Evolutionary conservation across 805 yeast genomes (phyloP).

Genomic region (Pichia sporocuriosa): DNA sequence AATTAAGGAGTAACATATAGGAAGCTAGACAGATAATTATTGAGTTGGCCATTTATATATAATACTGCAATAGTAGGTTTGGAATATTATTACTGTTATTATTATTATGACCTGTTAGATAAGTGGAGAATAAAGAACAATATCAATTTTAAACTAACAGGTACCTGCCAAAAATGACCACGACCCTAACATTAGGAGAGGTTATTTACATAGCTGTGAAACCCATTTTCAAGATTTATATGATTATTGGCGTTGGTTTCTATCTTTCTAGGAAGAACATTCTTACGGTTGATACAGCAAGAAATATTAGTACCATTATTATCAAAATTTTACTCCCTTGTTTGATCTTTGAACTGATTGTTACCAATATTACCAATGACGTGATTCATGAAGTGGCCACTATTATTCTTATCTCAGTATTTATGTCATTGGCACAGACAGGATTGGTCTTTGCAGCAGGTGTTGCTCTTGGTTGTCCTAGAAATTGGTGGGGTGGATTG

Average conservation of each 20-base stretch:
- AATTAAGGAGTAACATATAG: too few species aligned
- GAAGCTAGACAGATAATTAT: too few species aligned
- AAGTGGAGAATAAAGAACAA: too few species aligned
- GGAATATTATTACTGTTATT: too few species aligned
- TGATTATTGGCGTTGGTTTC: slow-evolving; percentile 64
- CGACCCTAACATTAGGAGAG: slow-evolving; percentile 39
- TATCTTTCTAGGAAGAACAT: slow-evolving; percentile 55
- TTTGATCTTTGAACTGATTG: slow-evolving; percentile 67
- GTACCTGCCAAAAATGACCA: too few species aligned
- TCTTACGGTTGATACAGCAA: slow-evolving; percentile 59
- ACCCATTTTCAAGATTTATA: slow-evolving; percentile 76
- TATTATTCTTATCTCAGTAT: slow-evolving; percentile 40
- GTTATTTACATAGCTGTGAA: slow-evolving; percentile 74
- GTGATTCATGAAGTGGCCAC: slow-evolving; percentile 70
- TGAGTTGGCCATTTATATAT: too few species aligned
- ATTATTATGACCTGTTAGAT: too few species aligned
- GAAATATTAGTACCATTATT: slow-evolving; percentile 63
- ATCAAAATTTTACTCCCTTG: slow-evolving; percentile 72
- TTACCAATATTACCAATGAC: slow-evolving; percentile 53
- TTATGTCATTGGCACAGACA: slow-evolving; percentile 32
- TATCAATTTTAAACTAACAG: too few species aligned
- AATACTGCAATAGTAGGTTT: too few species aligned
- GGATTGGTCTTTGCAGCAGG: slow-evolving; percentile 32
- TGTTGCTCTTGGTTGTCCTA: slow-evolving; percentile 49
- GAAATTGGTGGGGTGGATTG: slow-evolving; percentile 66